These are phyloP conservation scores for Leucosporidium yakuticum DNA, from an alignment of 768 basidiomycete species.

Conservation along the genomic window DNA sequence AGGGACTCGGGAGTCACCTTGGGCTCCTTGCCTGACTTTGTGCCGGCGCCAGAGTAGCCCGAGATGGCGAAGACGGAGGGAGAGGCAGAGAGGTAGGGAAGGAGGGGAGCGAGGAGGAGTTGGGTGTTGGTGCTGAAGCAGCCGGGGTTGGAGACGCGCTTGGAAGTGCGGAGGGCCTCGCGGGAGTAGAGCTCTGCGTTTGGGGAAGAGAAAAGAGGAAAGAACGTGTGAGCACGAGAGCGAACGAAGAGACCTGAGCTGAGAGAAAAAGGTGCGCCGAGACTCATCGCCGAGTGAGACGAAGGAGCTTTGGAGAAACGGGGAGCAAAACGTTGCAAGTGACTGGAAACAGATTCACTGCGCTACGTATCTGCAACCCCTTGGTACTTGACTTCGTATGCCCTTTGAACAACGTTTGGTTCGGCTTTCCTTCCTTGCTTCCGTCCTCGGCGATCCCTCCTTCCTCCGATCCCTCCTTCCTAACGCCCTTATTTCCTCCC, in stretches of 20 bases:
- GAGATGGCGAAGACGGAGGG: constrained; percentile 81
- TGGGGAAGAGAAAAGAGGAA: constrained; percentile 38
- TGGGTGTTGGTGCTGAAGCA: constrained; percentile 94
- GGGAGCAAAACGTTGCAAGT: no score
- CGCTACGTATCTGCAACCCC: no score
- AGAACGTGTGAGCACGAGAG: constrained; percentile 20
- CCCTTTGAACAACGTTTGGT: not conserved
- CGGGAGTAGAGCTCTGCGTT: constrained; percentile 79
- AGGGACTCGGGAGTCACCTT: constrained; percentile 76
- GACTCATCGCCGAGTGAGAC: not conserved
- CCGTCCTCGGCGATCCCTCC: not conserved
- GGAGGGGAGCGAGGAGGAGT: constrained; percentile 81
- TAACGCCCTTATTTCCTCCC: not conserved
- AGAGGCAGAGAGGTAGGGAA: constrained; percentile 62
- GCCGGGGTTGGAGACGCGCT: constrained; percentile 91
- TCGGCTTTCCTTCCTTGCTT: not conserved
- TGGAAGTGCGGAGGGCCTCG: constrained; percentile 58
- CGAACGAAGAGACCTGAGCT: constrained; percentile 21
- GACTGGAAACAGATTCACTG: no score
- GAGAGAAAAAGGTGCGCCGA: constrained; percentile 6
- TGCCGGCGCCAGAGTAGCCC: constrained; percentile 93
- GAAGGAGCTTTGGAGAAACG: not conserved
- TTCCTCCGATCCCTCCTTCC: not conserved
- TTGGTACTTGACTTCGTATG: no score
- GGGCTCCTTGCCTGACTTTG: constrained; percentile 68